Conservation (phyloP, 495 filamentous ascomycete genomes). For the Hypoxylon lienhwacheense region DNA sequence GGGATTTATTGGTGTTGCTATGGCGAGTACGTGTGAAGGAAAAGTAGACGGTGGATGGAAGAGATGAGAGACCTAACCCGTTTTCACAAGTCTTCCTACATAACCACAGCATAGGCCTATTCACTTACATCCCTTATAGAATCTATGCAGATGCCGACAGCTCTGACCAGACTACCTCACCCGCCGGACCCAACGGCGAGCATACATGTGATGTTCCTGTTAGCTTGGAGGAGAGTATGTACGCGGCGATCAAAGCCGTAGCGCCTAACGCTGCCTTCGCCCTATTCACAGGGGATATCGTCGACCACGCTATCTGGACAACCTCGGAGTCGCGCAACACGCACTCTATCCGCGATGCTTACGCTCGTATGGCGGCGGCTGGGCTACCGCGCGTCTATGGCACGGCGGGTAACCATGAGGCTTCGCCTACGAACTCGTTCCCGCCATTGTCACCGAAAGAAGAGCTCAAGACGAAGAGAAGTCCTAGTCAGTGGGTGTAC, state of each 20-base stretch:
- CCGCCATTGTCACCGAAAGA: conserved; percentile 36
- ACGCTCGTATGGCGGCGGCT: conserved; percentile 42
- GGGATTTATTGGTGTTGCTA: background rate
- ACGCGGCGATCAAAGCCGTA: conserved; percentile 48
- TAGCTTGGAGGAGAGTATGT: conserved; percentile 56
- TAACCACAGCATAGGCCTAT: background rate
- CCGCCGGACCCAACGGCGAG: conserved; percentile 52
- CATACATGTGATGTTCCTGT: conserved; percentile 55
- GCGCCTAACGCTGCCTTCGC: conserved; percentile 46
- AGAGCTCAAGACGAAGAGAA: conserved; percentile 3
- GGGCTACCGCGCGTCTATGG: conserved; percentile 51
- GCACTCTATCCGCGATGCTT: conserved; percentile 48
- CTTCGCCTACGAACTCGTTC: conserved; percentile 55
- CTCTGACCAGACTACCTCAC: conserved; percentile 46
- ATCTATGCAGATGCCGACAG: conserved; percentile 48
- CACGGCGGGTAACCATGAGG: conserved; percentile 60
- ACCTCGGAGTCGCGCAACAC: conserved; percentile 45
- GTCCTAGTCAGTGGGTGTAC: conserved; percentile 56
- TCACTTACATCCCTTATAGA: conserved; percentile 22
- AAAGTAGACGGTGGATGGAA: too few relatives aligned
- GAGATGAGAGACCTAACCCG: too few relatives aligned
- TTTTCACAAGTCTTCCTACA: too few relatives aligned
- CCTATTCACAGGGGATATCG: conserved; percentile 54
- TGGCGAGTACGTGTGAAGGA: too few relatives aligned
- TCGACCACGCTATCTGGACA: conserved; percentile 52